Percentiles rank a stretch among this genome's conserved stretches.
These are phyloP conservation scores for Penicillium egyptiacum DNA, from an alignment of 495 filamentous ascomycete species.

Conservation along the genomic window DNA sequence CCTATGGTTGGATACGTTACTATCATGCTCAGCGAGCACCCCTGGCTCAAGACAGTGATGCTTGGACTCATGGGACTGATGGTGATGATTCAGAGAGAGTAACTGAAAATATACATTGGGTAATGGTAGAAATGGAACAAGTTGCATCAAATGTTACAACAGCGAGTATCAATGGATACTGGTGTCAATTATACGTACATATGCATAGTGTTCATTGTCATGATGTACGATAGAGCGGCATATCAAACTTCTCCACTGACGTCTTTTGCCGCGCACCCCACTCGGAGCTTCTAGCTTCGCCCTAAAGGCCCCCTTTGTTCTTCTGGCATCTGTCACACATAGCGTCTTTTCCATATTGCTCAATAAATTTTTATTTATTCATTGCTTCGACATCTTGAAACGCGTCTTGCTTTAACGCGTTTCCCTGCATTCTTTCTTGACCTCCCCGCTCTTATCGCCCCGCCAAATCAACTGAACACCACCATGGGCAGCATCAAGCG, in stretches of 20 bases:
- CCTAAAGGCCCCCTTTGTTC: slow-evolving; percentile 20
- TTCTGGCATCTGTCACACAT: slow-evolving; percentile 31
- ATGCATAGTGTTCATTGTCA: neutral
- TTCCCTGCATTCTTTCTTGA: slow-evolving; percentile 10
- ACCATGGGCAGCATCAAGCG: slow-evolving; percentile 58
- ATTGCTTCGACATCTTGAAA: neutral
- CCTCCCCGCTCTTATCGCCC: slow-evolving; percentile 21
- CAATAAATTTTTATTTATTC: slow-evolving; percentile 20
- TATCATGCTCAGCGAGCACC: slow-evolving; percentile 93
- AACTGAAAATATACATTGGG: slow-evolving; percentile 16
- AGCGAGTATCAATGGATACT: neutral
- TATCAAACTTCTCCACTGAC: slow-evolving; percentile 21
- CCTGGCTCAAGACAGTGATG: slow-evolving; percentile 94
- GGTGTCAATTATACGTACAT: neutral
- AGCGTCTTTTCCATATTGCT: neutral
- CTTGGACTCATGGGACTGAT: slow-evolving; percentile 92
- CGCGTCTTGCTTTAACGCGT: neutral
- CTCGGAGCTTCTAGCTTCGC: slow-evolving; percentile 22
- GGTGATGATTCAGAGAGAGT: slow-evolving; percentile 91
- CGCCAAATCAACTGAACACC: slow-evolving; percentile 13
- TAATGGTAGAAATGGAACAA: neutral
- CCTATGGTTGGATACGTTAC: slow-evolving; percentile 97
- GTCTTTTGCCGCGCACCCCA: slow-evolving; percentile 32
- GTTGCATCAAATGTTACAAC: neutral
- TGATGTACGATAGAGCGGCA: neutral